Base-by-base conservation (phyloP, 352 stramenopile genomes). In the Globisporangium acanthophoron region DNA sequence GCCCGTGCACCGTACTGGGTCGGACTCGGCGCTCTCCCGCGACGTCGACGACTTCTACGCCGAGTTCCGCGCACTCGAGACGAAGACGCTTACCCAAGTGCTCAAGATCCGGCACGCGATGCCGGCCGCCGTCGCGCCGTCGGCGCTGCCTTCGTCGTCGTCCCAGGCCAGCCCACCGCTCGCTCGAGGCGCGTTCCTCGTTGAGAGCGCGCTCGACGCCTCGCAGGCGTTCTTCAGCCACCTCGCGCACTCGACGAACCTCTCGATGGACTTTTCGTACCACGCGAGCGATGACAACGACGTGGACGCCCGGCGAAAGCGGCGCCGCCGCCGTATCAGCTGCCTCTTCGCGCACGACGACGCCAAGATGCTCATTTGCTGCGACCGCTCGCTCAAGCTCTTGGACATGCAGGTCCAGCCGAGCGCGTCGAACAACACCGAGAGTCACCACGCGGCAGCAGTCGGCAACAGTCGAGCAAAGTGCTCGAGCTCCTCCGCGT, bases 41-140 rank as follows among this genome's bases (percentile, higher is more conserved):
- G 69, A 92, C 55, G 72, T 88, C 24, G 84, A 74, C 29, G 81
- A 92, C 35, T 92, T 90, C 60, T 90, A 77, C 58, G 83, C 80
- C 13, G 72, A 81, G 20, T 83, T 87, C 35, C 80, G 83, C 21
- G 58, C 65, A 5, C 54, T 88, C 7, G 83, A 90, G 62, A 83
- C 78, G 21, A 78, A 80, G 50, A 87, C 76, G 15, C 70, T 90
- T 47, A 64, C 68, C 0, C 80, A 88, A 46, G 83, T 92, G 44
- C 70, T 88, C 50, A 88, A 87, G 59, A 86, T 92, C 43, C 78
- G 82, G 35, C 83, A 92, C 56, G 69, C 78, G 5, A 58, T 89
- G 31, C 76, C 74, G 48, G 49, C 67, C 35, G 59, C 44, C n/a
- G 58, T 66, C 20, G 44, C 58, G 24, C 48, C 59, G 18, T 61